Evolutionary conservation across 805 yeast genomes (phyloP).

Genomic region (Kluyveromyces aestuarii): DNA sequence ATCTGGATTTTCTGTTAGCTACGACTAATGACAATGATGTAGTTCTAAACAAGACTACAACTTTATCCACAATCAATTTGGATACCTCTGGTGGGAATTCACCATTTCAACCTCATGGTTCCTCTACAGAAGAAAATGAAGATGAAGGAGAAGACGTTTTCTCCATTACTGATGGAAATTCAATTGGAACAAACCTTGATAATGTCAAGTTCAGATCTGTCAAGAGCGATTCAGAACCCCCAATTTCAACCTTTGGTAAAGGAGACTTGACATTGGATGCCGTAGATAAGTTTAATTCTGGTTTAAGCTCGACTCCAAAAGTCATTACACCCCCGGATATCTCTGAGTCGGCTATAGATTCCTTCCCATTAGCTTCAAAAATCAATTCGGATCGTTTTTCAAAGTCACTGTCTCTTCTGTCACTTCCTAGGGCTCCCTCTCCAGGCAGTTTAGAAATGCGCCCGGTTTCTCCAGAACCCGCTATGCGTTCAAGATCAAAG

Average conservation of each 20-base stretch:
- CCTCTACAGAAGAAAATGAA: background rate
- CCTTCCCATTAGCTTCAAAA: background rate
- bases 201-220: slow-evolving; percentile 27
- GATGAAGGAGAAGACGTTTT: slow-evolving; percentile 7
- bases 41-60: background rate
- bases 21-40: slow-evolving; percentile 1
- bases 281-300: slow-evolving; percentile 8
- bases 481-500: slow-evolving; percentile 1
- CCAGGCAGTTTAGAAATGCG: background rate
- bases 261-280: slow-evolving; percentile 42
- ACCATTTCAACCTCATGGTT: background rate
- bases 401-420: background rate
- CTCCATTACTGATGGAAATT: slow-evolving; percentile 26
- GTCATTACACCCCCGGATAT: background rate
- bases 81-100: background rate
- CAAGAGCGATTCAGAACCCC: slow-evolving; percentile 36
- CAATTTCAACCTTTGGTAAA: slow-evolving; percentile 43
- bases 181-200: slow-evolving; percentile 6
- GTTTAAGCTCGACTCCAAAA: background rate
- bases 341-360: background rate
- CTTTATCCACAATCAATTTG: background rate
- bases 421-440: background rate
- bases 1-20: slow-evolving; percentile 29
- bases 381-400: background rate
- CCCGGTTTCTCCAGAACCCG: background rate